Percentiles rank a stretch among this genome's conserved stretches.
Evolutionary conservation across 129 eudicot species (phyloP).

Genomic region (Pulicaria dysenterica): DNA sequence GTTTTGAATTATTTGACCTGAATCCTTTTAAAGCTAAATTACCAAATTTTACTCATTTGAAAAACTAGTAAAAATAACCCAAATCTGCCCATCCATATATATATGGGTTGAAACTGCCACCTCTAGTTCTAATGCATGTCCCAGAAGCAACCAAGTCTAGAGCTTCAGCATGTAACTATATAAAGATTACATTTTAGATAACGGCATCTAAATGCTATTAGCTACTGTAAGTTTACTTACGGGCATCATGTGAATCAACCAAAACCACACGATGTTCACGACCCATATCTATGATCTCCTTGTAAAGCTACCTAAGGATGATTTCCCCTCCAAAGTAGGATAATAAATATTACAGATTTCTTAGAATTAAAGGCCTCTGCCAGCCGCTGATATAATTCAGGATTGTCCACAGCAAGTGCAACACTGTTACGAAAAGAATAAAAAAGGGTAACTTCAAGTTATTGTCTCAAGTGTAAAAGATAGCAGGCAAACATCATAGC

Average conservation of each 20-base stretch:
- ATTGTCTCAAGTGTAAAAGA: constrained; percentile 9
- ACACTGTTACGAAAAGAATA: constrained; percentile 54
- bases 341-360: constrained; percentile 61
- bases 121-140: too few species aligned
- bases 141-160: too few species aligned
- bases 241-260: constrained; percentile 69
- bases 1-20: too few species aligned
- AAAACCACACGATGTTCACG: constrained; percentile 63
- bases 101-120: too few species aligned
- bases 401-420: constrained; percentile 85
- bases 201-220: constrained; percentile 10
- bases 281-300: too few species aligned
- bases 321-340: constrained; percentile 90
- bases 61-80: too few species aligned
- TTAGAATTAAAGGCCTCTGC: constrained; percentile 51
- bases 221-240: constrained; percentile 55
- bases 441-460: constrained; percentile 6
- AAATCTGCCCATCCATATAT: too few species aligned
- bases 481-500: constrained; percentile 13
- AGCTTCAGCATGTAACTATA: too few species aligned
- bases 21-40: too few species aligned
- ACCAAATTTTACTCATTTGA: too few species aligned
- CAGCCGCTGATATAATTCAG: constrained; percentile 71
- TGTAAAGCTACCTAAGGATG: too few species aligned
- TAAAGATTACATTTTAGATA: not conserved